These are phyloP conservation scores for Botrytis elliptica DNA, from an alignment of 2,329 filamentous ascomycete genomes.

Conservation along the genomic window DNA sequence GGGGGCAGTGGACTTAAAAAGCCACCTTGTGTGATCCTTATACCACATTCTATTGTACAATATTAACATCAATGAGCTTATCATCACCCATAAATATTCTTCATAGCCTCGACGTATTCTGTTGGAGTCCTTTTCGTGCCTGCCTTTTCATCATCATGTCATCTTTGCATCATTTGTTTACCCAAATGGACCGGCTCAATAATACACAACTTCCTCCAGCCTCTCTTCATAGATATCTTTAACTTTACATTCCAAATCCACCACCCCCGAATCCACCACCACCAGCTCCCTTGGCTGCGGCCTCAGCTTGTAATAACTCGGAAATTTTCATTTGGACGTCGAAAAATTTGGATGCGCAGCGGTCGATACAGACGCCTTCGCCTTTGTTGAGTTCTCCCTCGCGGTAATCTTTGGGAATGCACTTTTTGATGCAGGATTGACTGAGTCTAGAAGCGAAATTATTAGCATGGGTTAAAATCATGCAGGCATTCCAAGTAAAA, in stretches of 20 bases:
- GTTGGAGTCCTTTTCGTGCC: slow-evolving; percentile 1
- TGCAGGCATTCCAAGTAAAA: neutral
- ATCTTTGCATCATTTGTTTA: slow-evolving; percentile 2
- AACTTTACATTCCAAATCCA: slow-evolving; percentile 43
- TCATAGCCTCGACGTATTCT: neutral
- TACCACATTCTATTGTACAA: slow-evolving; percentile 32
- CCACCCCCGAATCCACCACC: slow-evolving; percentile 48
- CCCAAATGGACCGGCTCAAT: neutral
- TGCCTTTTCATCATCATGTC: slow-evolving; percentile 4
- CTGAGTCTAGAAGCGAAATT: slow-evolving; percentile 59
- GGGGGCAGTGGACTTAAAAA: slow-evolving; percentile 29
- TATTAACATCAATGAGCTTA: slow-evolving; percentile 7
- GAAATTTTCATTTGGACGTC: slow-evolving; percentile 97
- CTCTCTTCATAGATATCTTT: neutral
- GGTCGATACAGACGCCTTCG: slow-evolving; percentile 96
- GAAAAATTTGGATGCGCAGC: slow-evolving; percentile 97
- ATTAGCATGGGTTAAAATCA: slow-evolving; percentile 19
- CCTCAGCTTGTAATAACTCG: slow-evolving; percentile 92
- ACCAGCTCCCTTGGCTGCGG: slow-evolving; percentile 61
- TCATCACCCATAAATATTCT: neutral
- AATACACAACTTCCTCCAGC: neutral
- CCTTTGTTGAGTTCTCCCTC: slow-evolving; percentile 98
- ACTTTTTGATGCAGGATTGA: slow-evolving; percentile 89
- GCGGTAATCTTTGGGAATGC: slow-evolving; percentile 87
- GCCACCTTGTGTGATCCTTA: slow-evolving; percentile 21